Evolutionary conservation across 1,284 basidiomycete species (phyloP).

Genomic region (Anthracocystis panici-leucophaei): DNA sequence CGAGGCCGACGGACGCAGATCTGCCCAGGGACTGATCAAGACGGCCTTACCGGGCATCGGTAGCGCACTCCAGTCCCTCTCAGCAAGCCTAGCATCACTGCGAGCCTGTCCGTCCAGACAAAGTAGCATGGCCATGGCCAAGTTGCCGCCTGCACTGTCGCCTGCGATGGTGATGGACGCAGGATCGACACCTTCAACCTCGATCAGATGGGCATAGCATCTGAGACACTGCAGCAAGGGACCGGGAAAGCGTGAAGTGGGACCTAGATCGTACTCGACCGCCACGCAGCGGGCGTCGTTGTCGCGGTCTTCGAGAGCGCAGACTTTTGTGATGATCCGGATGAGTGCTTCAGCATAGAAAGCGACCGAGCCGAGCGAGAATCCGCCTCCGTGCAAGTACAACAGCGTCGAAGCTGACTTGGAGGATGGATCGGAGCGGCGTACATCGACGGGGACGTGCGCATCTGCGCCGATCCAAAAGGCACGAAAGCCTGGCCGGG

Average conservation of each 20-base stretch:
- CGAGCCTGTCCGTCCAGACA: slow-evolving; percentile 59
- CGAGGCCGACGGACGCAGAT: slow-evolving; percentile 59
- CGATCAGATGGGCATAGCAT: slow-evolving; percentile 67
- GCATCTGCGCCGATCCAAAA: slow-evolving; percentile 63
- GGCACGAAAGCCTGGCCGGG: slow-evolving; percentile 55
- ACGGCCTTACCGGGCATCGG: slow-evolving; percentile 66
- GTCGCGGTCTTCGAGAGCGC: slow-evolving; percentile 35
- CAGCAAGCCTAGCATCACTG: slow-evolving; percentile 33
- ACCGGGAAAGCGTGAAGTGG: slow-evolving; percentile 60
- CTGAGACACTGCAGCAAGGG: slow-evolving; percentile 65
- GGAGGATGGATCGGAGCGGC: slow-evolving; percentile 40
- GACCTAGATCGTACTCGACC: slow-evolving; percentile 66
- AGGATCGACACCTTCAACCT: slow-evolving; percentile 62
- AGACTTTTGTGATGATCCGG: slow-evolving; percentile 62
- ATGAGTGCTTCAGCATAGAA: slow-evolving; percentile 68
- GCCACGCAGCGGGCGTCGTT: slow-evolving; percentile 61
- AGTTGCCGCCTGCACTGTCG: slow-evolving; percentile 66
- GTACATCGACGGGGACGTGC: slow-evolving; percentile 34
- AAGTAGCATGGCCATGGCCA: slow-evolving; percentile 64
- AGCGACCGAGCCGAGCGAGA: slow-evolving; percentile 67
- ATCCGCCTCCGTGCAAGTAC: slow-evolving; percentile 68
- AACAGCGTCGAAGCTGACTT: slow-evolving; percentile 56
- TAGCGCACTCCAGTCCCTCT: slow-evolving; percentile 62
- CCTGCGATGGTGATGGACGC: slow-evolving; percentile 62
- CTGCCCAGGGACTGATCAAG: slow-evolving; percentile 67